phyloP scores from a whole-genome alignment of 164 flowering plant genomes.

The Magnolia kwangsiensis region DNA sequence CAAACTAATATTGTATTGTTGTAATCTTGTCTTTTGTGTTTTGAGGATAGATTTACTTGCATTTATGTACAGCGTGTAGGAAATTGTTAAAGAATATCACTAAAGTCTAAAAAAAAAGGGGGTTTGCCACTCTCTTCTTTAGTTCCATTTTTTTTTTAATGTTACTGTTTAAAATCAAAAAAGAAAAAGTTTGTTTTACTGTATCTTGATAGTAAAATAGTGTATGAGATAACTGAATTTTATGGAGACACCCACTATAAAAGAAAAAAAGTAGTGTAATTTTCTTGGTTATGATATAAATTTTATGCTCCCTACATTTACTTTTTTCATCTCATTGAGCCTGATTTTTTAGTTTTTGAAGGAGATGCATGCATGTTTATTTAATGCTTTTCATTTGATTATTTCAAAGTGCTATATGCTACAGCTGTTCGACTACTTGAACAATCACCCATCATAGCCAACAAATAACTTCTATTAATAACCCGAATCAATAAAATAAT shows the following conservation, averaged over 20 bases:
- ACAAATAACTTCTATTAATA: too few relatives aligned
- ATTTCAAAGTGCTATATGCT: slow-evolving; percentile 64
- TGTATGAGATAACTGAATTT: too few relatives aligned
- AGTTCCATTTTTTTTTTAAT: too few relatives aligned
- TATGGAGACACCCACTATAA: too few relatives aligned
- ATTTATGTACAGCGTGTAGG: not conserved
- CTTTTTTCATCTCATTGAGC: not conserved
- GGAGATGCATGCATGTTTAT: not conserved
- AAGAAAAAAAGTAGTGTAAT: too few relatives aligned
- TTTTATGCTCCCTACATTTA: not conserved
- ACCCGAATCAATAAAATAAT: too few relatives aligned
- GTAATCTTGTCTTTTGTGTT: too few relatives aligned
- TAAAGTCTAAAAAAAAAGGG: not conserved
- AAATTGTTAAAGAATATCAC: not conserved
- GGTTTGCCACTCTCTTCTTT: not conserved
- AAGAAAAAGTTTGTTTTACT: too few relatives aligned
- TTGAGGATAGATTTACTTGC: not conserved
- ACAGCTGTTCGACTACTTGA: slow-evolving; percentile 78
- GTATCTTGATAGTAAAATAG: too few relatives aligned
- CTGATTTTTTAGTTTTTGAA: not conserved
- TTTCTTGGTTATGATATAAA: not conserved
- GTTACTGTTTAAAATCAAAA: too few relatives aligned
- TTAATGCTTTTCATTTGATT: slow-evolving; percentile 1
- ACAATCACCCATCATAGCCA: too few relatives aligned
- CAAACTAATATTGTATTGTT: not conserved